Percentiles rank a stretch among this genome's conserved stretches.
phyloP scores from a whole-genome alignment of 371 early-diverging fungal genomes.

The Syncephalastrum sp. region DNA sequence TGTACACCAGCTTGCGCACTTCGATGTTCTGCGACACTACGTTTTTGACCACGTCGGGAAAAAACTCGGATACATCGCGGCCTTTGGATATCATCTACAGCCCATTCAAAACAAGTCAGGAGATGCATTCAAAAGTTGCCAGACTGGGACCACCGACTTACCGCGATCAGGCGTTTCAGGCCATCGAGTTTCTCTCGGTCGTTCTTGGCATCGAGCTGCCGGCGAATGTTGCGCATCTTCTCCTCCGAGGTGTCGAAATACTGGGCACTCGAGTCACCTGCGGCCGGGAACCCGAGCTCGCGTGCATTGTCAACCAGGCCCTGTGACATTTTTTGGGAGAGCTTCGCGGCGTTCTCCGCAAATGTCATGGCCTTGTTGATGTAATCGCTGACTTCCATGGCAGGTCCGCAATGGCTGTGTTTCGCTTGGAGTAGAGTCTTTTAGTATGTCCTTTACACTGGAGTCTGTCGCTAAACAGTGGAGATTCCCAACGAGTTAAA shows the following conservation, averaged over 20 bases:
- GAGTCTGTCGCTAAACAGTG: too few species aligned
- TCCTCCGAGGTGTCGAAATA: constrained; percentile 88
- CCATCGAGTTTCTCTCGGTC: constrained; percentile 93
- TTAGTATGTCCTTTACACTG: too few species aligned
- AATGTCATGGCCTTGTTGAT: constrained; percentile 72
- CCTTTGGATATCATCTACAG: constrained; percentile 88
- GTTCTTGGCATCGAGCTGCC: constrained; percentile 77
- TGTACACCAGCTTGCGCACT: constrained; percentile 92
- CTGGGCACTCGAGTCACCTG: constrained; percentile 66
- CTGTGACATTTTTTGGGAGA: constrained; percentile 83
- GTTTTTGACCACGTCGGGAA: constrained; percentile 96
- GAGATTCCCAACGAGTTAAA: too few species aligned
- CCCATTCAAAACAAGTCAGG: not conserved
- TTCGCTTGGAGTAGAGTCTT: too few species aligned
- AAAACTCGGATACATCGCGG: constrained; percentile 88
- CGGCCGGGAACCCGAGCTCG: constrained; percentile 74
- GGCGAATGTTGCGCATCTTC: constrained; percentile 74
- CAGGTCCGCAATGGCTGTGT: not conserved
- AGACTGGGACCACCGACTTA: constrained; percentile 30
- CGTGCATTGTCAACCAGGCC: constrained; percentile 84
- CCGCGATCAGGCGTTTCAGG: constrained; percentile 86
- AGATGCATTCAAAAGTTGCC: not conserved
- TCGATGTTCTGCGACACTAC: constrained; percentile 90
- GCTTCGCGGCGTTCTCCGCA: constrained; percentile 81
- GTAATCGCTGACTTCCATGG: constrained; percentile 63